Base-by-base conservation (phyloP, 441 rosid genomes). In the Euphorbia corollata region DNA sequence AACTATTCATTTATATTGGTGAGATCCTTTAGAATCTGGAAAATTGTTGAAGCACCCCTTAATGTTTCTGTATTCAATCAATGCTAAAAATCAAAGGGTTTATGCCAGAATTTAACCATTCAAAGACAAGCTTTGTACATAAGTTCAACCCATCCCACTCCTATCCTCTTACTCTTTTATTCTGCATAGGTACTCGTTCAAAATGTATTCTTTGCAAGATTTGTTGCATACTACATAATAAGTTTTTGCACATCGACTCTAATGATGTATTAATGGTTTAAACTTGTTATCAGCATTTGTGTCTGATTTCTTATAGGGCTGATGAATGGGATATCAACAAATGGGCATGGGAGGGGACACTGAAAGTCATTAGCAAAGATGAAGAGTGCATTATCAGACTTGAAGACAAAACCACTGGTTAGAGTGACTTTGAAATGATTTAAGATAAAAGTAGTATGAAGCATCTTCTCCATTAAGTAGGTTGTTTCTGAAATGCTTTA, bases 271-370 rank as follows among this genome's bases (percentile, higher is more conserved):
- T 2, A 20, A 48, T 23, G 57, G n/a, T 64, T 65, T 23, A 24
- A 68, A 58, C 34, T 60, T 61, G 59, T 53, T 61, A 61, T 65
- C 64, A 22, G 13, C 59, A 34, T 54, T 72, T 48, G 39, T 79
- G 45, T 63, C 8, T 64, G 19, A 23, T 73, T 67, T 43, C 51
- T 76, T 78, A 73, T 82, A 91, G 99, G 79, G 99, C 99, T 70
- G 99, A 91, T 84, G 99, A 94, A 73, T 94, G 99, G 99, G 75
- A 94, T 70, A 96, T 94, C 43, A 94, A 94, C 79, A 88, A 94
- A 80, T 94, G 99, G 99, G 91, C 88, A 57, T 94, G 99, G 99
- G 98, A 88, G 76, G 99, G 99, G 36, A 70, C 74, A 4, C 64
- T 94, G 71, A 94, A 86, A 82, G 99, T 94, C 69, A 71, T 85